phyloP scores from a whole-genome alignment of 345 rosid genomes.

The Murraya koenigii region DNA sequence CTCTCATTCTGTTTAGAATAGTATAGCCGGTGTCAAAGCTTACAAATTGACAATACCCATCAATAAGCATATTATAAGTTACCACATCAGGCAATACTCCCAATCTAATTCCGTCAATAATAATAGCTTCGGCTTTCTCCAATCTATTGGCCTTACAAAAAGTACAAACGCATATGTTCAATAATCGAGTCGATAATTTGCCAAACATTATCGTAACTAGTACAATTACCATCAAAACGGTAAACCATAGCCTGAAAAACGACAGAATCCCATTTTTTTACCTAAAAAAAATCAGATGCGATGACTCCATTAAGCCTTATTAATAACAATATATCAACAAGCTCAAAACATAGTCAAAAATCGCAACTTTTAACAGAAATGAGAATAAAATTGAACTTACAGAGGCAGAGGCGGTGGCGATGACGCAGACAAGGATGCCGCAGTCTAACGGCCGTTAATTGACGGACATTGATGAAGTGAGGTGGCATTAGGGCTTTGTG shows the following conservation, averaged over 20 bases:
- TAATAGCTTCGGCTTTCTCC: constrained; percentile 59
- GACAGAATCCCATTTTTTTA: background rate
- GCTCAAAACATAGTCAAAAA: background rate
- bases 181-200: constrained; percentile 54
- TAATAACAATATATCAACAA: background rate
- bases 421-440: no score
- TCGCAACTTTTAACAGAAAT: background rate
- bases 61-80: constrained; percentile 63
- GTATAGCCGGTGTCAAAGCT: constrained; percentile 59
- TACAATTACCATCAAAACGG: background rate
- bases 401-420: background rate
- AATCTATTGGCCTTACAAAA: constrained; percentile 53
- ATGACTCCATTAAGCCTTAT: no score
- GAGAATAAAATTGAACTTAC: background rate
- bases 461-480: background rate
- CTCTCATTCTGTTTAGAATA: constrained; percentile 58
- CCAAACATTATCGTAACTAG: constrained; percentile 22
- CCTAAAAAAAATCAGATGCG: no score
- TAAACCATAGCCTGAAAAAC: constrained; percentile 9
- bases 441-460: background rate
- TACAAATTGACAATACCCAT: constrained; percentile 60
- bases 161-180: constrained; percentile 60
- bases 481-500: background rate
- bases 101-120: constrained; percentile 62
- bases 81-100: constrained; percentile 87